Conservation (phyloP, 495 filamentous ascomycete genomes). For the Tuber magnatum region DNA sequence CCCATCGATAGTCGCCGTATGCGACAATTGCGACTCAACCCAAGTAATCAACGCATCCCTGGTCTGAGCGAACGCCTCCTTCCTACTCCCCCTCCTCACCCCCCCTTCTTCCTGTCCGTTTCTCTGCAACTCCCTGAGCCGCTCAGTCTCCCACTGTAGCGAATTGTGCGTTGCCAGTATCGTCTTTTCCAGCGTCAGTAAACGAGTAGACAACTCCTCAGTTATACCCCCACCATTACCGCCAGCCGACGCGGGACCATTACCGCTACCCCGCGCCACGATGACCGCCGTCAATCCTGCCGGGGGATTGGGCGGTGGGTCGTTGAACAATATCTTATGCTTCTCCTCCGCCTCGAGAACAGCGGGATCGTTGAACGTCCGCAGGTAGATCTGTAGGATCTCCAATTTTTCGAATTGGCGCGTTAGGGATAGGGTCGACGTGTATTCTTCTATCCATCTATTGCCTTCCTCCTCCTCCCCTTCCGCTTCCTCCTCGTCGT, state of each 20-base stretch:
- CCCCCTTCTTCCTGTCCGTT: slow-evolving; percentile 4
- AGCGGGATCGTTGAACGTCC: slow-evolving; percentile 22
- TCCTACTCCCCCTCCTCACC: slow-evolving; percentile 18
- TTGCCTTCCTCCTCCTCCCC: slow-evolving; percentile 10
- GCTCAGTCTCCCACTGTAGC: slow-evolving; percentile 21
- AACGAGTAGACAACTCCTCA: slow-evolving; percentile 14
- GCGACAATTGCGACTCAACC: slow-evolving; percentile 27
- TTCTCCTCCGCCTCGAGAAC: slow-evolving; percentile 16
- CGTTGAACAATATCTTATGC: slow-evolving; percentile 15
- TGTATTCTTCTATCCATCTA: slow-evolving; percentile 29
- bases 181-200: slow-evolving; percentile 31
- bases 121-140: slow-evolving; percentile 22
- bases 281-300: slow-evolving; percentile 20
- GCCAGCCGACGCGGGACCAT: background rate
- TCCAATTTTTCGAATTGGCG: slow-evolving; percentile 29
- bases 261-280: slow-evolving; percentile 8
- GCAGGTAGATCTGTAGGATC: slow-evolving; percentile 34
- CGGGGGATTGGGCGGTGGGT: slow-evolving; percentile 25
- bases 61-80: slow-evolving; percentile 25
- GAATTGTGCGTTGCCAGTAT: slow-evolving; percentile 20
- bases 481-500: slow-evolving; percentile 19
- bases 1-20: background rate
- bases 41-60: slow-evolving; percentile 29
- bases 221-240: slow-evolving; percentile 16
- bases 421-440: slow-evolving; percentile 26